Evolutionary conservation across 78 protist species (phyloP), one percentile per base, ranked within the genome.

Genomic region (Dictyostelium citrinum): DNA sequence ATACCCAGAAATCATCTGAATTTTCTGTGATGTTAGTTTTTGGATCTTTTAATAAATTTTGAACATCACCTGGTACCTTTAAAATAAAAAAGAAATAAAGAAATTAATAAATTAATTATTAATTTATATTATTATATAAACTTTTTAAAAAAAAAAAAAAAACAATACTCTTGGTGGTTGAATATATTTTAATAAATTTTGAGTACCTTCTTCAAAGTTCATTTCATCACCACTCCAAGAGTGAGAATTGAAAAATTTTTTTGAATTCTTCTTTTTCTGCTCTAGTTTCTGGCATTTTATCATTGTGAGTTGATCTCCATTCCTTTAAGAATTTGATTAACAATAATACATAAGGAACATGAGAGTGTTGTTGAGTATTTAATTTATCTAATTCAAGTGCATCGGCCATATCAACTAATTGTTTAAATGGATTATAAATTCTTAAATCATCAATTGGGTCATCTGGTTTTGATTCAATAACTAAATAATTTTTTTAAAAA

Each of bases 401-500:
- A 27, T 71, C 75, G 17, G 93, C 83, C 41, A 41, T 7, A 11
- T 77, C 93, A 9, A 39, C 81, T 43, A 96, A 81, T 41, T 83
- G 97, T 31, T 85, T 85, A 64, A 85, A 95, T 78, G 98, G 97
- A 71, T 83, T 33, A 24, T 39, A 82, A 29, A 96, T 84, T 51
- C 98, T 91, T 64, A 96, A 82, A 49, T 96, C 98, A 43, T 71
- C 91, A 49, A 81, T 35, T 51, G 96, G 93, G 60, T 78, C 90
- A 82, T 96, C 98, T 72, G 95, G 94, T 58, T 91, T 90, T 51
- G 97, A 91, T 83, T 97, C 97, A 51, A 97, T 76, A 45, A 97
- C 96, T 77, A 81, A 67, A 33, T 71, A 39, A 39, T 39, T 5
- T 12, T 71, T 7, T 16, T 67, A 67, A 27, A 3, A 72, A 10